Evolutionary conservation across 176 grass and related monocot genomes (phyloP).

Genomic region (Aegilops speltoides): DNA sequence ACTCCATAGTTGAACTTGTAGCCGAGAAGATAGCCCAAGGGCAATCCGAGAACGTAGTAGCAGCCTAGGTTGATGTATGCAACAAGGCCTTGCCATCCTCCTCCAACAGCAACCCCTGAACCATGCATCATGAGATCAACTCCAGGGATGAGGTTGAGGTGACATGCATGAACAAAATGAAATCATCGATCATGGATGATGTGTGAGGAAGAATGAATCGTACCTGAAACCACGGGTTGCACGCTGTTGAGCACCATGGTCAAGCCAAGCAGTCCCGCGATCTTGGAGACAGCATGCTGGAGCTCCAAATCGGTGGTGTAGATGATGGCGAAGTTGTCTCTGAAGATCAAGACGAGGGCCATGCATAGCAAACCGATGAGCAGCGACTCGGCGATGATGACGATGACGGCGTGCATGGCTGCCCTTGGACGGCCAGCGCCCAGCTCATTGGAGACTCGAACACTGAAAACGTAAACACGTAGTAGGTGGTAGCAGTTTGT

Average conservation of each 20-base stretch:
- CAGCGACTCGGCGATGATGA: slow-evolving; percentile 39
- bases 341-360: slow-evolving; percentile 16
- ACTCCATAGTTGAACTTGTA: no score
- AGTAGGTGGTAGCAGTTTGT: no score
- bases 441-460: slow-evolving; percentile 55
- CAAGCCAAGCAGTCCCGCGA: slow-evolving; percentile 28
- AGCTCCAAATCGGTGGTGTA: slow-evolving; percentile 35
- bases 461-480: background rate
- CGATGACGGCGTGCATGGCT: slow-evolving; percentile 32
- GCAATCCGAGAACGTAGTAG: no score
- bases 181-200: background rate
- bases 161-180: no score
- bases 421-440: slow-evolving; percentile 40
- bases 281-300: slow-evolving; percentile 24
- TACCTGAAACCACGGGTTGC: slow-evolving; percentile 31
- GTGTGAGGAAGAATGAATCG: no score
- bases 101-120: no score
- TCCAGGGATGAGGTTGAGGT: no score
- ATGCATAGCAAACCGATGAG: slow-evolving; percentile 45
- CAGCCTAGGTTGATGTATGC: no score
- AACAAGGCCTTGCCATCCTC: no score
- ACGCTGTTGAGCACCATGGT: slow-evolving; percentile 60
- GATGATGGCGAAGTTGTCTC: slow-evolving; percentile 39
- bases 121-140: no score
- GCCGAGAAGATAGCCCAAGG: no score